Base-by-base conservation (phyloP, 352 stramenopile genomes). In the Pythium angustatum region DNA sequence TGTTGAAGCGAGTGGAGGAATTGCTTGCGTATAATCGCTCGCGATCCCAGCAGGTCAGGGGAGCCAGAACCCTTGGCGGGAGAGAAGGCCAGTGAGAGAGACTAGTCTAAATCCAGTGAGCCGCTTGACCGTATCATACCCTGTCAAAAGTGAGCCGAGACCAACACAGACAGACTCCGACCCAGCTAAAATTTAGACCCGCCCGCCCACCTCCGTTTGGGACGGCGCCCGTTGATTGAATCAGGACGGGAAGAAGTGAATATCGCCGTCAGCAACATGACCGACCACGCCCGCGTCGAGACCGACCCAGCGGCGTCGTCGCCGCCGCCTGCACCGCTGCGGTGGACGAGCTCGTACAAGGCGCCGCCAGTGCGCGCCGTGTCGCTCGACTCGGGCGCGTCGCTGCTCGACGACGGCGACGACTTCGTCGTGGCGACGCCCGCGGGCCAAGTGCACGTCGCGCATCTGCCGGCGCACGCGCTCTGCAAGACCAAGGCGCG, bases 401-500 rank as follows among this genome's bases (percentile, higher is more conserved):
- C 66, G 5, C 7, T 62, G 30, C 24, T 58, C 12, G 51, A 68
- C 17, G 52, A 66, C 41, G n/a, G n/a, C n/a, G 60, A 69, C 33
- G 30, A 45, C 7, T 63, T 48, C 19, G 31, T 49, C 24, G 58
- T 17, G 8, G 4, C 26, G 12, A 33, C 54, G 8, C 17, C 59
- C 27, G 24, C 50, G 11, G 28, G 24, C 21, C 27, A 34, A 6
- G 4, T 3, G 27, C 28, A 56, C 40, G 30, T 30, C 10, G 34
- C 30, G 30, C 58, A 69, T 28, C 67, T 71, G 19, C 76, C 79
- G 7, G 48, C 69, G 24, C 76, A 88, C 48, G 69, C 78, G 50
- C 73, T 88, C 10, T 68, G 66, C 54, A 59, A 74, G 31, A 61
- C 59, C 50, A 80, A 87, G 67, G 68, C 41, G 53, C 76, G 81